phyloP scores from a whole-genome alignment of 75 land plant genomes.

The Selaginella moellendorffii region DNA sequence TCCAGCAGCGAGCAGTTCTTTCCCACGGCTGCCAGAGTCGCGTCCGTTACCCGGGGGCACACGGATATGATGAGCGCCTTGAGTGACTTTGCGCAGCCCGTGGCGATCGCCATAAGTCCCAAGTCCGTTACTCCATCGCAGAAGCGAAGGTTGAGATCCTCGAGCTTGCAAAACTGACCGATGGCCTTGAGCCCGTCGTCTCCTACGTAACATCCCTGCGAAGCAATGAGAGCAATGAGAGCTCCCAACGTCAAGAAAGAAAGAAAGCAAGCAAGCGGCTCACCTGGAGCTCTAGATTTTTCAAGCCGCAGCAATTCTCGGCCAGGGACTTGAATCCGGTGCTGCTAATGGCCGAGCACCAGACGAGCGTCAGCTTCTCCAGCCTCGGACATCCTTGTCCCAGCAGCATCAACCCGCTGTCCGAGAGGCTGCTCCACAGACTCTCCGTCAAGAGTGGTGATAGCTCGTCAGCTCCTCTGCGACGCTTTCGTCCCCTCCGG shows the following conservation, averaged over 20 bases:
- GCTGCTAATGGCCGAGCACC: slow-evolving; percentile 63
- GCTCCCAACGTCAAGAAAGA: neutral
- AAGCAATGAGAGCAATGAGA: no score
- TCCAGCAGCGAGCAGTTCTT: slow-evolving; percentile 39
- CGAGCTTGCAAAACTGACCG: slow-evolving; percentile 57
- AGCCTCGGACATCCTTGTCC: slow-evolving; percentile 44
- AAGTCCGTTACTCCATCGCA: slow-evolving; percentile 71
- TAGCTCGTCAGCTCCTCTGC: slow-evolving; percentile 14
- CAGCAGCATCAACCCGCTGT: slow-evolving; percentile 43
- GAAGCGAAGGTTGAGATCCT: slow-evolving; percentile 66
- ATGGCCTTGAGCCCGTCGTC: slow-evolving; percentile 63
- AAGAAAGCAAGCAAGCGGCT: neutral
- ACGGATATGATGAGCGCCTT: slow-evolving; percentile 57
- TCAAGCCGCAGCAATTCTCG: slow-evolving; percentile 40
- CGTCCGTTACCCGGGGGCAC: slow-evolving; percentile 68
- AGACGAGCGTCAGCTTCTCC: slow-evolving; percentile 62
- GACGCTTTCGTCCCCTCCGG: slow-evolving; percentile 7
- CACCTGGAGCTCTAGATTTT: slow-evolving; percentile 74
- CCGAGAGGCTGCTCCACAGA: slow-evolving; percentile 32
- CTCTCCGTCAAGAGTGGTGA: slow-evolving; percentile 18
- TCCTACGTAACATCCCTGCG: slow-evolving; percentile 78
- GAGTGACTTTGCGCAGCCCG: slow-evolving; percentile 52
- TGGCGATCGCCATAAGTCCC: slow-evolving; percentile 42
- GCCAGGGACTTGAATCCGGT: slow-evolving; percentile 47
- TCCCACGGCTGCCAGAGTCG: slow-evolving; percentile 43